Evolutionary conservation across 139 green algal species (phyloP).

Genomic region (Volvox africanus): DNA sequence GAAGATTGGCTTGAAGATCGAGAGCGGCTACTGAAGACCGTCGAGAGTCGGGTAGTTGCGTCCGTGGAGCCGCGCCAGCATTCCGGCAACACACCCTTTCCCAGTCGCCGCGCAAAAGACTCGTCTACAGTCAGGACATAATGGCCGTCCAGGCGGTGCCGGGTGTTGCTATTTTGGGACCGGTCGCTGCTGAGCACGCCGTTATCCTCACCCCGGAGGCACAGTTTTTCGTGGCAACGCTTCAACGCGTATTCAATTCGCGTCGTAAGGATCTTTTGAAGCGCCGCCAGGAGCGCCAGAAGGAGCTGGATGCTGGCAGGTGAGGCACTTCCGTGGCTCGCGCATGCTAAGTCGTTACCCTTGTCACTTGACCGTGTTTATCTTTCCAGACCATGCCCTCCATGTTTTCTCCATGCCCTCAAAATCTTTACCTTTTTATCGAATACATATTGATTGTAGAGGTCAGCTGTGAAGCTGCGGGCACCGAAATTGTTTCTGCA

Average conservation of each 20-base stretch:
- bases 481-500: too few relatives aligned
- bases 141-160: slow-evolving; percentile 52
- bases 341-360: too few relatives aligned
- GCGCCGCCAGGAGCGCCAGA: slow-evolving; percentile 70
- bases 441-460: too few relatives aligned
- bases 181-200: slow-evolving; percentile 59
- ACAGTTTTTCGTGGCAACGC: slow-evolving; percentile 76
- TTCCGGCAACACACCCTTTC: not conserved
- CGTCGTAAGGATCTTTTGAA: slow-evolving; percentile 78
- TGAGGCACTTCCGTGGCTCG: not conserved
- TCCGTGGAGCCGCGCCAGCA: slow-evolving; percentile 8
- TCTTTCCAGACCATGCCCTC: too few relatives aligned
- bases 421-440: too few relatives aligned
- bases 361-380: too few relatives aligned
- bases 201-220: slow-evolving; percentile 74
- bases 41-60: not conserved
- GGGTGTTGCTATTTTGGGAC: slow-evolving; percentile 66
- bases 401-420: too few relatives aligned
- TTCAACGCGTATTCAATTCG: slow-evolving; percentile 77
- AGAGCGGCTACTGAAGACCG: too few relatives aligned
- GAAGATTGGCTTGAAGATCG: too few relatives aligned
- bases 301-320: slow-evolving; percentile 59
- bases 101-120: not conserved
- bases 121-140: not conserved
- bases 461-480: too few relatives aligned